A percentile compares a stretch with the other conserved stretches of the same genome.
Conservation (phyloP, 2,329 filamentous ascomycete genomes). For the Knufia fluminis region DNA sequence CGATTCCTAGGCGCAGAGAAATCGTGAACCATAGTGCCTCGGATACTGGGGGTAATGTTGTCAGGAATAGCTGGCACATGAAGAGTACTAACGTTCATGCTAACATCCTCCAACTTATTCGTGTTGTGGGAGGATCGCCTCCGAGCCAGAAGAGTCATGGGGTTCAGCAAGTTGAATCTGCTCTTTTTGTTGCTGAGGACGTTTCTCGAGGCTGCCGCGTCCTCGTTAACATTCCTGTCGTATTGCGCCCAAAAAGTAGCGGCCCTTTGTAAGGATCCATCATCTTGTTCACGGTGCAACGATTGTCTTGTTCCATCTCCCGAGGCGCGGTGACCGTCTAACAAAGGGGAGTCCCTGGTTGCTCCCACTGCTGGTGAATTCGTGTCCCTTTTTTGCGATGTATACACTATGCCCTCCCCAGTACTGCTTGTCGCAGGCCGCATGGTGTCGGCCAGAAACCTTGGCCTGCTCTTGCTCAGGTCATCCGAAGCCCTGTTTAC, state of each 20-base stretch:
- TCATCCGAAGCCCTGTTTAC: slow-evolving; percentile 16
- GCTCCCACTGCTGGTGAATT: background rate
- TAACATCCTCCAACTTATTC: slow-evolving; percentile 43
- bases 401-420: background rate
- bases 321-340: background rate
- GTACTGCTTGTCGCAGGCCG: slow-evolving; percentile 19
- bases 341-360: background rate
- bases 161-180: slow-evolving; percentile 49
- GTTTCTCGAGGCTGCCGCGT: slow-evolving; percentile 23
- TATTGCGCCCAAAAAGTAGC: slow-evolving; percentile 2
- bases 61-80: slow-evolving; percentile 45
- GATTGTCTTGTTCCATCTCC: background rate
- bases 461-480: slow-evolving; percentile 11
- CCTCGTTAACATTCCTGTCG: slow-evolving; percentile 10
- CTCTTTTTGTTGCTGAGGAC: slow-evolving; percentile 33
- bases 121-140: slow-evolving; percentile 45
- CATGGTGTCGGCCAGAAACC: slow-evolving; percentile 12
- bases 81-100: slow-evolving; percentile 40
- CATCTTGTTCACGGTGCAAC: slow-evolving; percentile 1
- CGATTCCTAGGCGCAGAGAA: slow-evolving; percentile 52
- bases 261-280: background rate
- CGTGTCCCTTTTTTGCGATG: background rate
- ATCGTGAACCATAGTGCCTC: slow-evolving; percentile 55
- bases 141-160: slow-evolving; percentile 51
- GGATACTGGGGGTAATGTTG: slow-evolving; percentile 55